Base-by-base conservation (phyloP, 2,329 filamentous ascomycete genomes). In the Macroventuria anomochaeta region DNA sequence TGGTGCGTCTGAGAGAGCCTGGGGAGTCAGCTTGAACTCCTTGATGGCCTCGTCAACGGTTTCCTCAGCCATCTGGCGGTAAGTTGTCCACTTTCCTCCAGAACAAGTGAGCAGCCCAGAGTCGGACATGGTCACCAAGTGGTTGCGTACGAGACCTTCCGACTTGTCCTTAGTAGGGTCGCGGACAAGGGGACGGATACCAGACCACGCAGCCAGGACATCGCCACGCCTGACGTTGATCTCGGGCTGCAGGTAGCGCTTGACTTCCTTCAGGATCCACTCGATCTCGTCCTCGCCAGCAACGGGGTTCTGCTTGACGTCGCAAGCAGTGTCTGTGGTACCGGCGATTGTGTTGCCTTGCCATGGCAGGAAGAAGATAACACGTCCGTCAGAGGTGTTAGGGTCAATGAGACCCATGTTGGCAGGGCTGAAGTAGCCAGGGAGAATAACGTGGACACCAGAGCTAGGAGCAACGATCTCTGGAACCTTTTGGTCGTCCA, bases 341-440 rank as follows among this genome's bases (percentile, higher is more conserved):
- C 91, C 91, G 38, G 91, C 91, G 69, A 96, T 95, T 12, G 91
- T 96, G 77, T 95, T 95, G 41, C 91, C 91, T 77, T 96, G 91
- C 91, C 91, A 96, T 18, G 91, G 91, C 33, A 96, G 81, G 82
- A 96, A 96, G 84, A 96, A 96, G 69, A 96, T 93, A 42, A 96
- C 91, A 71, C 91, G 85, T 17, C 91, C 91, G 69, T 96, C 91
- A 1, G 91, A 96, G 2, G 91, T 95, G 33, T 86, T 86, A 5
- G 91, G 91, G 67, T 96, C 91, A 65, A 96, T 90, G 33, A 96
- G 81, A 57, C 91, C 91, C 90, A 96, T 95, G 69, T 92, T 88
- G 17, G 87, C 83, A 36, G 91, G 91, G 65, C 88, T 90, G 80
- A 89, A 95, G 79, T 95, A 96, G 40, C 91, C 91, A 18, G 91